Conservation (phyloP, 257 asterid species). For the Galeopsis tetrahit region DNA sequence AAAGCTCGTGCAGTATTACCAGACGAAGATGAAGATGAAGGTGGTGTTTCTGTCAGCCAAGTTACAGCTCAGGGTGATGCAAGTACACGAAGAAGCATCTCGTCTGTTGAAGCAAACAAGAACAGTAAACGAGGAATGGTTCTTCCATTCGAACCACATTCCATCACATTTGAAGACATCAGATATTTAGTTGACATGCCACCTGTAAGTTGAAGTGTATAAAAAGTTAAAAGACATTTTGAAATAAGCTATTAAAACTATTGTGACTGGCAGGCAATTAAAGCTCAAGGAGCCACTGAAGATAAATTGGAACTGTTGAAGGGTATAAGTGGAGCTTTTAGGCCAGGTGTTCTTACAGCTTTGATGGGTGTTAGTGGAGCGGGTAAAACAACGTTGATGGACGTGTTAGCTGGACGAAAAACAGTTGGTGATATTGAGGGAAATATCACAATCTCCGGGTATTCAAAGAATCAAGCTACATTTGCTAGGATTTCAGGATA, state of each 20-base stretch:
- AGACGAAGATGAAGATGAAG: conserved; percentile 33
- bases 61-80: conserved; percentile 9
- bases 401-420: conserved; percentile 61
- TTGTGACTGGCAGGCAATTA: conserved; percentile 46
- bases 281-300: conserved; percentile 45
- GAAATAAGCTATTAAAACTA: neutral
- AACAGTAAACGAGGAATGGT: conserved; percentile 51
- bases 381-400: conserved; percentile 68
- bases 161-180: conserved; percentile 55
- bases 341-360: conserved; percentile 65
- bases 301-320: conserved; percentile 49
- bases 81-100: conserved; percentile 4
- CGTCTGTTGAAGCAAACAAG: conserved; percentile 34
- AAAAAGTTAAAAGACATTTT: neutral
- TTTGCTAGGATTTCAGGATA: conserved; percentile 60
- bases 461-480: conserved; percentile 59
- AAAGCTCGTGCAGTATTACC: conserved; percentile 54
- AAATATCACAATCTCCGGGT: conserved; percentile 55
- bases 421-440: conserved; percentile 62
- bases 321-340: conserved; percentile 55
- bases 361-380: conserved; percentile 72
- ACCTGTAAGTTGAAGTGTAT: conserved; percentile 37
- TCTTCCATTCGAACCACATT: conserved; percentile 61
- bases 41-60: conserved; percentile 1
- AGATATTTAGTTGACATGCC: conserved; percentile 65